Percentiles rank a stretch among this genome's conserved stretches.
phyloP scores from a whole-genome alignment of 2,329 filamentous ascomycete genomes.

The Fusarium nematophilum region DNA sequence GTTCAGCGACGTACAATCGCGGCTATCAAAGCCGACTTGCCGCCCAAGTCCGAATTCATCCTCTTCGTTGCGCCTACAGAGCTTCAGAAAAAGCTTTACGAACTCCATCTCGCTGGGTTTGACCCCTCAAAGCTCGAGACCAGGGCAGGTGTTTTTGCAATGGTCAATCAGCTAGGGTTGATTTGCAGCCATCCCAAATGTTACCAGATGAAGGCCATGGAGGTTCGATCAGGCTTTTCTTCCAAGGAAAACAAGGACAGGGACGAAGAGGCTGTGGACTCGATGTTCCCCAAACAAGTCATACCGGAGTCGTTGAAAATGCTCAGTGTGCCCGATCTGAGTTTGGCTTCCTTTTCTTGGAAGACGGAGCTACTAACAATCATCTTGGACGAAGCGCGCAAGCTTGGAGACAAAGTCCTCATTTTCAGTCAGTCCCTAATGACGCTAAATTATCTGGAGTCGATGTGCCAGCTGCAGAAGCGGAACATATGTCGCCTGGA shows the following conservation, averaged over 20 bases:
- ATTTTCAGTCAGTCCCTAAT: slow-evolving; percentile 81
- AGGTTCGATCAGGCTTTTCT: slow-evolving; percentile 9
- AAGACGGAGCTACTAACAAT: slow-evolving; percentile 75
- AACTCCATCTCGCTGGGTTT: slow-evolving; percentile 53
- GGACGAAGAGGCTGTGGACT: not conserved
- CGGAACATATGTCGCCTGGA: slow-evolving; percentile 72
- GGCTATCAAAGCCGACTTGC: slow-evolving; percentile 73
- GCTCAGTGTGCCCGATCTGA: slow-evolving; percentile 54
- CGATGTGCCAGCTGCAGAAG: slow-evolving; percentile 61
- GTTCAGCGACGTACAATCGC: slow-evolving; percentile 78
- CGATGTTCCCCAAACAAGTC: slow-evolving; percentile 41
- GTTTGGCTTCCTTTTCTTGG: slow-evolving; percentile 67
- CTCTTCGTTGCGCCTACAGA: slow-evolving; percentile 77
- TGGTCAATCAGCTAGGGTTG: slow-evolving; percentile 54
- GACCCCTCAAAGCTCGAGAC: not conserved
- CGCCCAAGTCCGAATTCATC: slow-evolving; percentile 83
- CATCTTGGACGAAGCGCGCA: slow-evolving; percentile 75
- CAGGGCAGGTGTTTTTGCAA: slow-evolving; percentile 48
- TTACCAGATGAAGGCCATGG: slow-evolving; percentile 52
- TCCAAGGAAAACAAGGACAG: slow-evolving; percentile 13
- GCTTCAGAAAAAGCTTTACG: slow-evolving; percentile 74
- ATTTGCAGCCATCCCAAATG: slow-evolving; percentile 65
- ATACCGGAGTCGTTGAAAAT: slow-evolving; percentile 48
- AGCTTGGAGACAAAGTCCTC: slow-evolving; percentile 77
- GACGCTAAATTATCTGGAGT: slow-evolving; percentile 76